phyloP scores from a whole-genome alignment of 2,329 filamentous ascomycete genomes.

The Curvularia spicifera region DNA sequence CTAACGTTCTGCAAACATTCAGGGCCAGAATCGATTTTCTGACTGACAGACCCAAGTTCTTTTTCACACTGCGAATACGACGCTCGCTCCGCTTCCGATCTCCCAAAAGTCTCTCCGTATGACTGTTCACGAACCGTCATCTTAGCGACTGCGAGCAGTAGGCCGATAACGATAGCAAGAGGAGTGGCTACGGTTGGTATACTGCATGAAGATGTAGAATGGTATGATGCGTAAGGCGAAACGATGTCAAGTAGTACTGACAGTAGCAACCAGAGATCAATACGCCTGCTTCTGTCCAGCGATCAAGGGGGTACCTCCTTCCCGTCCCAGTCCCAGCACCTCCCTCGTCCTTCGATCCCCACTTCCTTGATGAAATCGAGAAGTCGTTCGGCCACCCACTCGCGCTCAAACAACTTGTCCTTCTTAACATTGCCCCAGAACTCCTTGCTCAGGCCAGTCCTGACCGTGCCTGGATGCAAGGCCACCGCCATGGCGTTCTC shows the following conservation, averaged over 20 bases:
- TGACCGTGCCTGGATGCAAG: conserved; percentile 82
- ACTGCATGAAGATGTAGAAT: background rate
- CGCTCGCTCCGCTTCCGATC: background rate
- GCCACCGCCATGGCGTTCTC: conserved; percentile 70
- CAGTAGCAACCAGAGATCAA: background rate
- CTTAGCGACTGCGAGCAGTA: background rate
- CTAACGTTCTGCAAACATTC: background rate
- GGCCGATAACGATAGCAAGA: background rate
- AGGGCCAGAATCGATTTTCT: background rate
- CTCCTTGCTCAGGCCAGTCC: conserved; percentile 72
- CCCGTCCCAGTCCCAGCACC: conserved; percentile 51
- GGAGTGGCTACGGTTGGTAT: background rate
- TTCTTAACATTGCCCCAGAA: conserved; percentile 72
- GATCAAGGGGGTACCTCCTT: conserved; percentile 48
- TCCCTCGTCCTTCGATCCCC: conserved; percentile 57
- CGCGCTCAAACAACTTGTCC: conserved; percentile 69
- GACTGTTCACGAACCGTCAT: background rate
- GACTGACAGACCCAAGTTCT: no score
- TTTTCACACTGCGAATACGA: background rate
- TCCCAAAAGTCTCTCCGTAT: background rate
- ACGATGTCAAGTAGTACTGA: background rate
- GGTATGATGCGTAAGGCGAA: background rate
- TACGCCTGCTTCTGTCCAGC: conserved; percentile 2
- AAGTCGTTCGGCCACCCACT: conserved; percentile 70
- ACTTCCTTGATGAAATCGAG: conserved; percentile 70